Evolutionary conservation across 2,329 filamentous ascomycete species (phyloP), one percentile per base, ranked within the genome.

Genomic region (Paecilomyces sp.): DNA sequence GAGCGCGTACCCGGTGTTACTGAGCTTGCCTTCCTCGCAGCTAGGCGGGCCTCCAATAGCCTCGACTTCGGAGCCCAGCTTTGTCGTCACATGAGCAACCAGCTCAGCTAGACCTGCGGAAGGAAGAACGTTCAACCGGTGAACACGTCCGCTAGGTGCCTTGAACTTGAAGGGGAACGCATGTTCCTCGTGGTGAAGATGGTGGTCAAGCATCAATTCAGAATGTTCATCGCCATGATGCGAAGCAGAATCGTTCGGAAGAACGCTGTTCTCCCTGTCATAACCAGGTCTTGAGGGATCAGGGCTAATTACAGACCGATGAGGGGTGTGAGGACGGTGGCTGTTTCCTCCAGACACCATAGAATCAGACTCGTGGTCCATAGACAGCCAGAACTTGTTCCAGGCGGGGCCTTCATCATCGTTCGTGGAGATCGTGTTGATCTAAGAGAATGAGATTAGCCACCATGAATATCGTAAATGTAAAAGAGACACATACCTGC

Each of bases 321-420:
- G 83, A 55, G 87, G 80, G 60, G 88, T 86, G 57, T 83, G 86
- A 69, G 80, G 86, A 67, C 90, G 88, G 69, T 88, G 88, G 70
- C 89, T 90, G 55, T 89, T 90, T 60, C 95, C 91, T 61, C 92
- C 94, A 61, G 94, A 99, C 75, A 97, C 87, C 83, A 96, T 89
- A 1, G 94, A 99, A 76, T 97, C 94, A 13, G 92, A 93, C 74
- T 96, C 93, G 68, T 95, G 87, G 74, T 97, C 86, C 68, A 99
- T 87, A 0, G 94, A 97, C 66, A 97, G 82, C 94, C 94, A 99
- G 80, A 99, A 99, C 77, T 97, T 99, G 81, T 97, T 97, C 94
- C 94, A 99, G 6, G 94, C 94, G 4, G 94, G 94, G 0, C 94
- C 94, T 77, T 99, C 94, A 67, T 86, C 91, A 72, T 96, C 93